Base-by-base conservation (phyloP, 2,329 filamentous ascomycete species). In the Colletotrichum sojae region DNA sequence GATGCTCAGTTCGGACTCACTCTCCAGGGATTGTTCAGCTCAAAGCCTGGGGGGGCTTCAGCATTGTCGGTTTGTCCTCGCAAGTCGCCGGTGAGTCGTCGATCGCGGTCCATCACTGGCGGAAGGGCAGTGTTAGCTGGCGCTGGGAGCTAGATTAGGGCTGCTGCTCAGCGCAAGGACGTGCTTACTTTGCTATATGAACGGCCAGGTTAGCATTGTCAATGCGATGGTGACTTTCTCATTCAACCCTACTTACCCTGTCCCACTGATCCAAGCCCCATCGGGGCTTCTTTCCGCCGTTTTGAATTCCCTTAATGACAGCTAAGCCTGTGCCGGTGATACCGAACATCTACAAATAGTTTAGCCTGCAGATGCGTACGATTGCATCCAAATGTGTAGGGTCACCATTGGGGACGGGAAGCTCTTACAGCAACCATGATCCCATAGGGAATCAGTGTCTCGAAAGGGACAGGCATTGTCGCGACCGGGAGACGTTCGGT, bases 61-160 rank as follows among this genome's bases (percentile, higher is more conserved):
- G 87, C 78, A 27, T 81, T 82, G 76, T 89, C 87, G 64, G 81
- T 84, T 75, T 91, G 89, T 45, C 89, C 89, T 78, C 89, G 83
- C 71, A 89, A 73, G 54, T 79, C 82, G 53, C 89, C 89, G 8
- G 89, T 91, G 71, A 91, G 82, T 76, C 89, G 84, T 70, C 85
- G 83, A 74, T 91, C 89, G 74, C 89, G 88, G 64, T 89, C 85
- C 88, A 91, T 90, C 89, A 91, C 89, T 91, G 62, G 6, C 12
- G 16, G 40, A 31, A 70, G 43, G 40, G n/a, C 22, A 43, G 65
- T 49, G 63, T 69, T 67, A 70, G 66, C 31, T 36, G 31, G 31
- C 31, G 2, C 8, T 36, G 31, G 9, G 10, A 36, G 31, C 31
- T 36, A 10, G 31, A 36, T 36, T 36, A 36, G 31, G 31, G 31